phyloP scores from a whole-genome alignment of 78 protist species.

The Pelomyxa schiedti region DNA sequence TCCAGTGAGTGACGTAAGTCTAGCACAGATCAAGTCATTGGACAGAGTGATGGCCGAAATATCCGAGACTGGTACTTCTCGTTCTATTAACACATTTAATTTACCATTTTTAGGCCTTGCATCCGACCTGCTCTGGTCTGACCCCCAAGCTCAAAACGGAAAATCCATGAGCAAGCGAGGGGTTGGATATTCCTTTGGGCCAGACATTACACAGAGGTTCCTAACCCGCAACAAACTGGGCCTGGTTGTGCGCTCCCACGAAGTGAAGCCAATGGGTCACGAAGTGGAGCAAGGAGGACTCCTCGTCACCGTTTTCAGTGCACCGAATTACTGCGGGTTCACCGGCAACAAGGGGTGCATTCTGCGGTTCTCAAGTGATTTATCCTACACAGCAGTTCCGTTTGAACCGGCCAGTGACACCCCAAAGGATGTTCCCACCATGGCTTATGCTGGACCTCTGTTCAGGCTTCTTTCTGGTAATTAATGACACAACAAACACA shows the following conservation, averaged over 20 bases:
- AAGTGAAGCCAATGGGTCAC: constrained; percentile 61
- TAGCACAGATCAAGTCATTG: constrained; percentile 37
- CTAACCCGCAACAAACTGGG: constrained; percentile 39
- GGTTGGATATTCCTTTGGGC: constrained; percentile 65
- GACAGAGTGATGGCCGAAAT: constrained; percentile 54
- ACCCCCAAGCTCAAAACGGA: constrained; percentile 53
- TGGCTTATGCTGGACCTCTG: too few species aligned
- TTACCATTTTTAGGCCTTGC: constrained; percentile 45
- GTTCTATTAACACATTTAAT: background rate
- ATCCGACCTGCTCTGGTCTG: constrained; percentile 75
- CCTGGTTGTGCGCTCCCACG: constrained; percentile 66
- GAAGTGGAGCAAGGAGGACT: constrained; percentile 48
- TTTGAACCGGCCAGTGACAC: too few species aligned
- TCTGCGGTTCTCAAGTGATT: background rate
- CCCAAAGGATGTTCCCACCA: too few species aligned
- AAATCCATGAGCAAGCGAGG: constrained; percentile 61
- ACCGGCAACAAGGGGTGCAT: constrained; percentile 1
- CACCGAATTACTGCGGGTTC: constrained; percentile 74
- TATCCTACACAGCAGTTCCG: background rate
- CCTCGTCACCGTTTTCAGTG: constrained; percentile 71
- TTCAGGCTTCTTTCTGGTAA: too few species aligned
- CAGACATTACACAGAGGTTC: constrained; percentile 57
- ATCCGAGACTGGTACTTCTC: constrained; percentile 36
- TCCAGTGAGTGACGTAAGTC: constrained; percentile 19
- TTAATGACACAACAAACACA: too few species aligned